These are phyloP conservation scores for Amanita pseudoporphyria DNA, from an alignment of 768 basidiomycete species.

Conservation along the genomic window DNA sequence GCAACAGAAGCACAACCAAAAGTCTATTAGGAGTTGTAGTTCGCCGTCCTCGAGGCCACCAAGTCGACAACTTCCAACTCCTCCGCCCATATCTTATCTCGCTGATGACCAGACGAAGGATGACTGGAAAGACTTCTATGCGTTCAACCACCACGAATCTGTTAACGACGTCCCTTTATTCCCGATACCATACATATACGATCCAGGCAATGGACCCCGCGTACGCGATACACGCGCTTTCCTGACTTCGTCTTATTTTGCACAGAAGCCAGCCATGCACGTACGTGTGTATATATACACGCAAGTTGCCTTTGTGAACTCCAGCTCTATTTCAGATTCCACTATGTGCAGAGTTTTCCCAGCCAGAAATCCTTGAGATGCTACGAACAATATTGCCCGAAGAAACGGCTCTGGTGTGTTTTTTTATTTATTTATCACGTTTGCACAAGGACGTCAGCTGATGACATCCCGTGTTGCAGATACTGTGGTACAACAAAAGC, in stretches of 20 bases:
- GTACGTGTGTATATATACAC: too few species aligned
- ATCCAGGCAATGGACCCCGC: slow-evolving; percentile 74
- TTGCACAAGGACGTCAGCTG: too few species aligned
- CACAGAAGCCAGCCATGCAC: slow-evolving; percentile 51
- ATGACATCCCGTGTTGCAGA: slow-evolving; percentile 30
- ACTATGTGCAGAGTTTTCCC: slow-evolving; percentile 69
- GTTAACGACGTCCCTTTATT: slow-evolving; percentile 19
- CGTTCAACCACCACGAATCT: slow-evolving; percentile 3
- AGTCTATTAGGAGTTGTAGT: slow-evolving; percentile 12
- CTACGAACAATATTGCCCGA: slow-evolving; percentile 57
- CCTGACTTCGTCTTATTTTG: slow-evolving; percentile 51
- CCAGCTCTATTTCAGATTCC: slow-evolving; percentile 31
- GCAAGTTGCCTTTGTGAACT: background rate
- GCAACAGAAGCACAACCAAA: slow-evolving; percentile 2
- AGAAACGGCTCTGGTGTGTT: slow-evolving; percentile 58
- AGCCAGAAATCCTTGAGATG: slow-evolving; percentile 69
- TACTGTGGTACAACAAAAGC: slow-evolving; percentile 83
- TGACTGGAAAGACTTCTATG: background rate
- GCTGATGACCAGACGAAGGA: background rate
- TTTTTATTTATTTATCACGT: too few species aligned
- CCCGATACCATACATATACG: slow-evolving; percentile 54
- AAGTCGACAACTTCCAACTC: slow-evolving; percentile 10
- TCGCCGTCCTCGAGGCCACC: slow-evolving; percentile 14
- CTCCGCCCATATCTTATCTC: slow-evolving; percentile 10
- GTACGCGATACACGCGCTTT: slow-evolving; percentile 62